Conservation (phyloP, 2,329 filamentous ascomycete species). For the Polychaeton citri region DNA sequence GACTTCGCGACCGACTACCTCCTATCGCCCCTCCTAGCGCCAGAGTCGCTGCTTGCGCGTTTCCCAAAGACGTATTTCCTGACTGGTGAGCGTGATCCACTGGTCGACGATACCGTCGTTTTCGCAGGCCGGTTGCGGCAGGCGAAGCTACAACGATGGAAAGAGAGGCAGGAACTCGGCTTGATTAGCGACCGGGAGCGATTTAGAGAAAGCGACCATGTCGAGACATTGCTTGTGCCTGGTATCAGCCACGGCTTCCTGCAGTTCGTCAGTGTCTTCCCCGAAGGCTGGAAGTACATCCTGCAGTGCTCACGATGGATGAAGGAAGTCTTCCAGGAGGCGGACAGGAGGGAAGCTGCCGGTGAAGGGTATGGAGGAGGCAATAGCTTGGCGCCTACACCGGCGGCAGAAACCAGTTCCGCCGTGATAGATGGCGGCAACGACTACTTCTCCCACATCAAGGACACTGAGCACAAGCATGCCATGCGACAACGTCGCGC, state of each 20-base stretch:
- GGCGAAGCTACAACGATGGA: slow-evolving; percentile 51
- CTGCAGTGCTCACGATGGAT: slow-evolving; percentile 72
- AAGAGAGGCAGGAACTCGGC: slow-evolving; percentile 42
- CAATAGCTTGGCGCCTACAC: slow-evolving; percentile 6
- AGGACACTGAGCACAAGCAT: slow-evolving; percentile 2
- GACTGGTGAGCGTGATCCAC: slow-evolving; percentile 84
- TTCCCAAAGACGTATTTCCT: slow-evolving; percentile 93
- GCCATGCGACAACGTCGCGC: slow-evolving; percentile 1
- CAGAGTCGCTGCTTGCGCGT: slow-evolving; percentile 65
- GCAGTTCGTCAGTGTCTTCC: slow-evolving; percentile 79
- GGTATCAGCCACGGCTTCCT: slow-evolving; percentile 89
- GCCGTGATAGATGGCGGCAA: slow-evolving; percentile 6
- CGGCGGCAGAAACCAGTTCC: not conserved
- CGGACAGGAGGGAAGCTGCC: slow-evolving; percentile 22
- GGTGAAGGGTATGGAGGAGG: slow-evolving; percentile 4
- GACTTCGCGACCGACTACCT: slow-evolving; percentile 88
- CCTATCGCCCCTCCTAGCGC: slow-evolving; percentile 78
- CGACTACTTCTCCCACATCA: slow-evolving; percentile 12
- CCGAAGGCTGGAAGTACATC: slow-evolving; percentile 81
- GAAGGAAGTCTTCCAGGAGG: slow-evolving; percentile 53
- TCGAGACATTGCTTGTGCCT: slow-evolving; percentile 73
- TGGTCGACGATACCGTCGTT: slow-evolving; percentile 94
- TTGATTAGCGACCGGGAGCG: slow-evolving; percentile 31
- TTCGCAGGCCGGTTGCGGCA: slow-evolving; percentile 81
- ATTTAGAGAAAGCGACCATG: slow-evolving; percentile 51